A percentile compares a stretch with the other conserved stretches of the same genome.
Evolutionary conservation across 202 grass and related monocot genomes (phyloP).

Genomic region (Setaria viridis): DNA sequence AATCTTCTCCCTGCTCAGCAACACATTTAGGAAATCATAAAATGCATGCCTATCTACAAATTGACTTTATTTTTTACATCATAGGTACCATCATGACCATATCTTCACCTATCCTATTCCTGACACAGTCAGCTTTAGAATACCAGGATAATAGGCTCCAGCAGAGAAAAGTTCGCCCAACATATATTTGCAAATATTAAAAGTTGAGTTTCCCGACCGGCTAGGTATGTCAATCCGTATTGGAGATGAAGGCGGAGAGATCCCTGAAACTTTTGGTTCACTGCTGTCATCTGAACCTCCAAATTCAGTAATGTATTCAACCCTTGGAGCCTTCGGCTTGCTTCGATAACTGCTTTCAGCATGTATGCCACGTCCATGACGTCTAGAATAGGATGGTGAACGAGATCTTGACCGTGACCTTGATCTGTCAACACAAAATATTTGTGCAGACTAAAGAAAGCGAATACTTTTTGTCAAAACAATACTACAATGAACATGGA

Average conservation of each 20-base stretch:
- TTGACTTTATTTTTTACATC: conserved; percentile 41
- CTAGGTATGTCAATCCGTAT: conserved; percentile 74
- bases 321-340: conserved; percentile 79
- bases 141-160: conserved; percentile 62
- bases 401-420: conserved; percentile 78
- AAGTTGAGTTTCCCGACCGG: conserved; percentile 93
- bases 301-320: conserved; percentile 99
- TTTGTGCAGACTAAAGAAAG: conserved; percentile 26
- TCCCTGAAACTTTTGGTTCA: conserved; percentile 70
- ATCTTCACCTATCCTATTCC: conserved; percentile 55
- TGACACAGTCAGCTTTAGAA: conserved; percentile 46
- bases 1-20: conserved; percentile 47
- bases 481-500: conserved; percentile 7
- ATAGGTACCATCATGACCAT: conserved; percentile 36
- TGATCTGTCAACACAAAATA: conserved; percentile 54
- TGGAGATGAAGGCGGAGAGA: conserved; percentile 96
- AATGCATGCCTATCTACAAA: conserved; percentile 47
- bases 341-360: conserved; percentile 73
- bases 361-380: conserved; percentile 61
- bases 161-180: conserved; percentile 63
- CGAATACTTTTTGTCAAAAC: conserved; percentile 10
- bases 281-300: conserved; percentile 69
- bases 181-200: conserved; percentile 85
- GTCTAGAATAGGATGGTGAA: conserved; percentile 83
- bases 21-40: conserved; percentile 28